Conservation (phyloP, 2,329 filamentous ascomycete genomes). For the Claviceps capensis region DNA sequence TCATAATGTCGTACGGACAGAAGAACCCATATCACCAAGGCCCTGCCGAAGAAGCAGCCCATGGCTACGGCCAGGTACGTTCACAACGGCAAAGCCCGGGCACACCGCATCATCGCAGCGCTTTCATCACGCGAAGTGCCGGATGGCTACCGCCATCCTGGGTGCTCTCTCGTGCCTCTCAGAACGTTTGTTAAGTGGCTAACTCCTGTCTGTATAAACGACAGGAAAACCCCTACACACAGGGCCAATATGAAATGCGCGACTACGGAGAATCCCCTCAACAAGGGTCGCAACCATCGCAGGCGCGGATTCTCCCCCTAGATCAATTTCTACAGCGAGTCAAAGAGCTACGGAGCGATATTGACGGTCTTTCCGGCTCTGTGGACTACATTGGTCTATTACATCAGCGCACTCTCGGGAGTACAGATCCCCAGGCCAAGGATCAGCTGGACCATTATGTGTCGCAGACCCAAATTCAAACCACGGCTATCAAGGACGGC, state of each 20-base stretch:
- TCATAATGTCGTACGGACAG: constrained; percentile 13
- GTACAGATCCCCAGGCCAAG: constrained; percentile 42
- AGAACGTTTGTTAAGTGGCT: background rate
- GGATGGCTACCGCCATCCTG: too few species aligned
- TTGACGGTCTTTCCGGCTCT: constrained; percentile 50
- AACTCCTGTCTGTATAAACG: background rate
- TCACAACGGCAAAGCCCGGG: background rate
- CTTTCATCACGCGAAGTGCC: background rate
- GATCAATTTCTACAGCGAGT: constrained; percentile 57
- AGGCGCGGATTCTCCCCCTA: constrained; percentile 33
- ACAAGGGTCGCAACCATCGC: constrained; percentile 13
- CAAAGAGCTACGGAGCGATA: constrained; percentile 51
- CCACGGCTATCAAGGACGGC: constrained; percentile 64
- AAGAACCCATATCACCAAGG: constrained; percentile 12
- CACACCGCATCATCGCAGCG: too few species aligned
- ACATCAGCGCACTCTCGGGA: constrained; percentile 58
- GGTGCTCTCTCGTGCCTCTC: background rate
- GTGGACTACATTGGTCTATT: constrained; percentile 54
- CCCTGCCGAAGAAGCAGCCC: constrained; percentile 9
- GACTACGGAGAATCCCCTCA: constrained; percentile 23
- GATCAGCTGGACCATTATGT: constrained; percentile 53
- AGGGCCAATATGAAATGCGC: constrained; percentile 41
- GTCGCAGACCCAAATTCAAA: constrained; percentile 56
- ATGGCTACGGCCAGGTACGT: constrained; percentile 9
- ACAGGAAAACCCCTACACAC: constrained; percentile 3